These are phyloP conservation scores for Macrophomina phaseolina DNA, from an alignment of 2,329 filamentous ascomycete genomes.

Conservation along the genomic window DNA sequence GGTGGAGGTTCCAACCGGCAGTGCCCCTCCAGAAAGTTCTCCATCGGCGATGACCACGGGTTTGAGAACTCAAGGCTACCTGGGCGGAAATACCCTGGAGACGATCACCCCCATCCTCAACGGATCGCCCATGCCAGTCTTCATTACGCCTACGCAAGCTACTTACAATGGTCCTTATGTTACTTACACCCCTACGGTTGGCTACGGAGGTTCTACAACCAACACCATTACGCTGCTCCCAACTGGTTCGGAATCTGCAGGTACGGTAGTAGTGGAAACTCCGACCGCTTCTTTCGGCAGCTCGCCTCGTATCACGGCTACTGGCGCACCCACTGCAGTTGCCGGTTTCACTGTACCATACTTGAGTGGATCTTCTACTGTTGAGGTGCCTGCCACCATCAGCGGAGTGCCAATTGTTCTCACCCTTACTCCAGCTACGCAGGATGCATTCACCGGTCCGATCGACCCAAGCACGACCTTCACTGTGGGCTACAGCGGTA, in stretches of 20 bases:
- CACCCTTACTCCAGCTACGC: not conserved
- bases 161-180: constrained; percentile 2
- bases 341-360: not conserved
- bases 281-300: not conserved
- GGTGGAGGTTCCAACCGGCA: not conserved
- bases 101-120: not conserved
- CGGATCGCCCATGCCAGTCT: not conserved
- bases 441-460: not conserved
- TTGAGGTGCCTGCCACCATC: not conserved
- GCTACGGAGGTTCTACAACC: not conserved
- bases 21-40: not conserved
- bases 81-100: not conserved
- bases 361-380: not conserved
- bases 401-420: not conserved
- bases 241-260: not conserved
- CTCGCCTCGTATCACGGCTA: not conserved
- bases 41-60: not conserved
- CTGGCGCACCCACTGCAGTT: not conserved
- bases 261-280: constrained; percentile 6
- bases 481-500: not conserved
- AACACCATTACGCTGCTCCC: constrained; percentile 15
- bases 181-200: not conserved
- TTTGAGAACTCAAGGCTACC: not conserved
- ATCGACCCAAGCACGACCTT: not conserved
- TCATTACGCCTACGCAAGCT: not conserved